Conservation (phyloP, 169 alveolate species). For the Hammondia hammondi region DNA sequence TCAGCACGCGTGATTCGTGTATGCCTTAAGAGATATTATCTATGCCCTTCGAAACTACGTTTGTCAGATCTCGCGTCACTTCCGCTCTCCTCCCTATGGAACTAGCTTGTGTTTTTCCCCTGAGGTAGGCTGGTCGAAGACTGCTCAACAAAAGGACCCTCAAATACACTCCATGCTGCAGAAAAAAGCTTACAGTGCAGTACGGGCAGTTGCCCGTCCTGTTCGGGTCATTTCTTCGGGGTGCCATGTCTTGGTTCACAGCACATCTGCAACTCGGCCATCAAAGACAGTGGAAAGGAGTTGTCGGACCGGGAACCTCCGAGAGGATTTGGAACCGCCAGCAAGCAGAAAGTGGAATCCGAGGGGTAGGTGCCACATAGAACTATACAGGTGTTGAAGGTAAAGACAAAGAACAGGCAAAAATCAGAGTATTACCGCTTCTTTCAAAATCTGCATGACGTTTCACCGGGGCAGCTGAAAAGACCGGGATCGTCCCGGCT, state of each 20-base stretch:
- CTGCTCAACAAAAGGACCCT: background rate
- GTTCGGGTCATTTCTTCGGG: conserved; percentile 24
- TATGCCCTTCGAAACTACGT: too few species aligned
- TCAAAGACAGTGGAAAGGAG: background rate
- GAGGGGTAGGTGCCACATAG: too few species aligned
- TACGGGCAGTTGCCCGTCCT: conserved; percentile 31
- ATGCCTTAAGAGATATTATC: too few species aligned
- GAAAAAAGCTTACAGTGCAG: conserved; percentile 11
- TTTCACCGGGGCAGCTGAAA: too few species aligned
- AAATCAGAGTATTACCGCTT: too few species aligned
- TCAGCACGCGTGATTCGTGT: too few species aligned
- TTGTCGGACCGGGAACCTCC: background rate
- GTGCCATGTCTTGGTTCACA: background rate
- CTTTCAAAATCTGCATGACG: too few species aligned
- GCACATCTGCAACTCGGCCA: background rate
- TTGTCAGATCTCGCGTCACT: background rate
- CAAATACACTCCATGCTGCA: background rate
- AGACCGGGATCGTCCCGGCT: too few species aligned
- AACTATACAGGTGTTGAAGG: too few species aligned
- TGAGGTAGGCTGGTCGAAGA: background rate
- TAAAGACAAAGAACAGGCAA: too few species aligned
- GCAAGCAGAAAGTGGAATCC: too few species aligned
- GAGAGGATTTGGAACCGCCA: background rate
- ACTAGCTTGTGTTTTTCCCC: background rate
- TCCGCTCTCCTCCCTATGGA: background rate